Evolutionary conservation across 2,329 filamentous ascomycete genomes (phyloP), one percentile per base, ranked within the genome.

Genomic region (Xylaria multiplex): DNA sequence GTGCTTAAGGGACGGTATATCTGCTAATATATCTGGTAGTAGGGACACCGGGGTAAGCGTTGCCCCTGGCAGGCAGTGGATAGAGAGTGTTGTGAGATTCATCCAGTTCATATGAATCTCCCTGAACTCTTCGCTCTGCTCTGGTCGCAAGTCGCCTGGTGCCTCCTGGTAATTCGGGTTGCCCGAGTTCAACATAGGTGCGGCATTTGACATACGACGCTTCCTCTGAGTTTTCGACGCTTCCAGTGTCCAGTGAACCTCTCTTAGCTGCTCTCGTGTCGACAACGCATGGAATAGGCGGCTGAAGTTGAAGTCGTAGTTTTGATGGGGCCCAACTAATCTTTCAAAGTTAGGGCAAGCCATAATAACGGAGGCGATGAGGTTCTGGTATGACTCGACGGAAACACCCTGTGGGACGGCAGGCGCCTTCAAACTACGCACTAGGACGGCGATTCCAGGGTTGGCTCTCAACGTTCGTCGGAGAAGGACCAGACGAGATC

Each of bases 331-430:
- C 0, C 88, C 87, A 11, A 82, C 77, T 6, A 90, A 77, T 56
- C 82, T 81, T 76, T 90, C 88, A 11, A 91, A 79, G 69, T 90
- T 90, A 2, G 88, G 88, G 63, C 88, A 90, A 0, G 86, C 84
- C 87, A 89, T 88, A 64, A 90, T 80, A 27, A 90, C 77, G 5
- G 88, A 84, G 0, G 88, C 87, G 1, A 89, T 81, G 2, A 87
- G 75, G 69, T 88, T 83, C 65, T 87, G 81, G 71, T 90, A 90
- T 52, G 84, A 80, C 42, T 84, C 82, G 19, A 77, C 55, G 11
- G 79, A 71, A n/a, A 80, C 74, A 13, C 78, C 77, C 32, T 79
- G 77, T 0, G 81, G 80, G 11, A 81, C 69, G 6, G 83, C 80
- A 0, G 85, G 86, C 1, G 89, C 83, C 71, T 88, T 88, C 58